Conservation (phyloP, 2,329 filamentous ascomycete genomes). For the Aphanoascus verrucosus region DNA sequence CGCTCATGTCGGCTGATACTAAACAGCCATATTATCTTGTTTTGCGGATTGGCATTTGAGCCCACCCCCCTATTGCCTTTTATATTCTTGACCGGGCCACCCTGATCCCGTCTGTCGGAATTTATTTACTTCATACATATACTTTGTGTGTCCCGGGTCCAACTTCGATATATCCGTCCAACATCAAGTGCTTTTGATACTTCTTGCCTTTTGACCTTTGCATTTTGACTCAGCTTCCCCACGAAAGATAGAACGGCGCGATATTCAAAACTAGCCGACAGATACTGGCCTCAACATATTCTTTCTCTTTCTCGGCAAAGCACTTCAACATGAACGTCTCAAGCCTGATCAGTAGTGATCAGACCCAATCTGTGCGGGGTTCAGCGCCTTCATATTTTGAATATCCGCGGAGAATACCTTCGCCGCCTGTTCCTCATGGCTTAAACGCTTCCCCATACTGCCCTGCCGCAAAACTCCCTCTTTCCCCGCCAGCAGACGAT, state of each 20-base stretch:
- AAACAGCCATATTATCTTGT: conserved; percentile 1
- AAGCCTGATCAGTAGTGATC: conserved; percentile 7
- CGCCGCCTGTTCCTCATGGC: background rate
- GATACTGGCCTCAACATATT: background rate
- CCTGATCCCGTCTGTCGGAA: background rate
- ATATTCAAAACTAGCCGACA: background rate
- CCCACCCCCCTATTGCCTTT: background rate
- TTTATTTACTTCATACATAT: background rate
- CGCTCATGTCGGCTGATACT: conserved; percentile 11
- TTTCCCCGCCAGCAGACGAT: conserved; percentile 35
- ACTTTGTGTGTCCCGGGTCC: background rate
- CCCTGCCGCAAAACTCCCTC: conserved; percentile 19
- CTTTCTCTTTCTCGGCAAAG: background rate
- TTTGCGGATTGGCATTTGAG: conserved; percentile 3
- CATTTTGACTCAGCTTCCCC: background rate
- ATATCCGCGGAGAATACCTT: background rate
- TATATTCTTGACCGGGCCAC: conserved; percentile 2
- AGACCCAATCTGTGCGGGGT: background rate
- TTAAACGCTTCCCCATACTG: conserved; percentile 18
- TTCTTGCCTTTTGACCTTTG: background rate
- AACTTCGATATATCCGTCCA: background rate
- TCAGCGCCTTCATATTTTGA: conserved; percentile 3
- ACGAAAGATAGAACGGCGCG: background rate
- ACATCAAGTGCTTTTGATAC: background rate
- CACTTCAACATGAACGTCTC: conserved; percentile 8